Evolutionary conservation across 768 basidiomycete species (phyloP), one percentile per base, ranked within the genome.

Genomic region (Mycena capillaripes): DNA sequence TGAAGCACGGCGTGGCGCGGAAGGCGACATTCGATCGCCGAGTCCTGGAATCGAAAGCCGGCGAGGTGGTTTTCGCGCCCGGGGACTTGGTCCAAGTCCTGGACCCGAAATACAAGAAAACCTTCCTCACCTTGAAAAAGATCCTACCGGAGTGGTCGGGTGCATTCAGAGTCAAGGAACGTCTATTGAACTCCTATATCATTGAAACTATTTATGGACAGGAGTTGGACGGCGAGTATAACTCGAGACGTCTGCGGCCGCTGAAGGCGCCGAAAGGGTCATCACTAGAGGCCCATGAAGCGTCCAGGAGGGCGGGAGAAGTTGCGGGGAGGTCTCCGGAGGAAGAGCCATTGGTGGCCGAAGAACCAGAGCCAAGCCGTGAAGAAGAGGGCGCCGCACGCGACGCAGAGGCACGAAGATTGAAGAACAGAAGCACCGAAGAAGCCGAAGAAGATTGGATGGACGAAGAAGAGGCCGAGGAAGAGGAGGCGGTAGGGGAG

Each of bases 1-100:
- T 80, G 1, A 29, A 64, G 6, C 79, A 82, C 27, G 78, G 79
- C 2, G 27, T 60, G 25, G 10, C n/a, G 34, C 7, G 57, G 38
- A 56, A 70, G 32, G 36, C 75, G 3, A 82, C 81, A 58, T 65
- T 38, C 1, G 72, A 52, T 1, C 83, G 81, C 2, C 19, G 67
- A 21, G 36, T 29, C 6, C 17, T 12, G 4, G 38, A 17, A 14
- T 42, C 38, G 0, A 59, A 42, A 2, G 27, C 52, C 5, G 57
- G 57, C 14, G 57, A 40, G 25, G 57, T 59, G 6, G 57, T 59
- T 5, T 59, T 59, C 38, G 14, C 14, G 23, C n/a, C 36, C 10
- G 57, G 57, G 0, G 57, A 59, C 4, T 7, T 59, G 3, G 57
- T 59, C n/a, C 57, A 59, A 14, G 57, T 42, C 14, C 25, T 59